Evolutionary conservation across 2,329 filamentous ascomycete species (phyloP).

Genomic region (Trichophyton rubrum): DNA sequence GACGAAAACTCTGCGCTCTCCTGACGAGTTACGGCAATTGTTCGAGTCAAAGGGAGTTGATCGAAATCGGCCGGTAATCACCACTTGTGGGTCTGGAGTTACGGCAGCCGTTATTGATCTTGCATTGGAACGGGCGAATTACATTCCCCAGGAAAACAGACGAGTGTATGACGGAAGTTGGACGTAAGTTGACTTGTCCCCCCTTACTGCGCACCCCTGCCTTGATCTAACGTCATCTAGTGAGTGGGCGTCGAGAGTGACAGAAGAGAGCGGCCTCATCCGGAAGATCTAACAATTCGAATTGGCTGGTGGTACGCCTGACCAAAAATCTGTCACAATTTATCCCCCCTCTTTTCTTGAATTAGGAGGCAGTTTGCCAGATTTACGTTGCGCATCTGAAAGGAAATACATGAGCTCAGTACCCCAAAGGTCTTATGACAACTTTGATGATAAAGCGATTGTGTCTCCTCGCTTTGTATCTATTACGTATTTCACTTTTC

Average conservation of each 20-base stretch:
- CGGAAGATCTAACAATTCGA: constrained; percentile 15
- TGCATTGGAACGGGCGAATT: constrained; percentile 66
- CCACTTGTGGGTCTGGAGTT: constrained; percentile 84
- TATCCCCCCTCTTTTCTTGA: neutral
- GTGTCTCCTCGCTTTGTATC: neutral
- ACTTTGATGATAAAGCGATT: neutral
- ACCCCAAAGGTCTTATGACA: neutral
- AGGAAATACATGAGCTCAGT: neutral
- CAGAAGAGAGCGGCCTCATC: constrained; percentile 35
- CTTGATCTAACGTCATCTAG: constrained; percentile 17
- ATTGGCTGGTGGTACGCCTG: neutral
- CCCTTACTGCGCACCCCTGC: constrained; percentile 9
- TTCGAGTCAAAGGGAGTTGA: constrained; percentile 74
- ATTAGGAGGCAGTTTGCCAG: neutral
- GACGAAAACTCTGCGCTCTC: constrained; percentile 66
- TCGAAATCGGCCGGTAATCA: constrained; percentile 66
- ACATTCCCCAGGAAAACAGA: constrained; percentile 52
- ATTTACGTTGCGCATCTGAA: neutral
- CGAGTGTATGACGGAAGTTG: constrained; percentile 92
- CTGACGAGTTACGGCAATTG: constrained; percentile 57
- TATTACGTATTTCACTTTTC: neutral
- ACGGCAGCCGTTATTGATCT: constrained; percentile 86
- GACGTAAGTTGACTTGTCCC: constrained; percentile 55
- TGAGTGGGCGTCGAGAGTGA: constrained; percentile 41
- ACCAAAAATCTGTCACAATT: neutral